phyloP scores from a whole-genome alignment of 371 early-diverging fungal species.

The Mucor piriformis region DNA sequence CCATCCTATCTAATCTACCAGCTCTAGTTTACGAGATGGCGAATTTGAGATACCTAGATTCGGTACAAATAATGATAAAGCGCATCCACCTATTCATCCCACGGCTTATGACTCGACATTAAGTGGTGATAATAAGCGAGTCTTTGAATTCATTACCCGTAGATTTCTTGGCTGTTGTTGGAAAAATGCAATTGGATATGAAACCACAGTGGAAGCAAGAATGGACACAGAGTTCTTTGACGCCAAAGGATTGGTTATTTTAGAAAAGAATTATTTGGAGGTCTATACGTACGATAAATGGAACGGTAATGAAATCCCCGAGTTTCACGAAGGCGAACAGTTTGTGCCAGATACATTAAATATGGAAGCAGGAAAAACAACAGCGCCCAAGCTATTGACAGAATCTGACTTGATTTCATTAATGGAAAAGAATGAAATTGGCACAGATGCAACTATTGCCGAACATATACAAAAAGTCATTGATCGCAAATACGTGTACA shows the following conservation, averaged over 20 bases:
- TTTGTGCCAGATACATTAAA: constrained; percentile 70
- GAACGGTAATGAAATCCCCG: constrained; percentile 74
- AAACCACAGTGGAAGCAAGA: constrained; percentile 74
- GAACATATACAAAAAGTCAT: constrained; percentile 98
- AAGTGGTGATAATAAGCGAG: constrained; percentile 68
- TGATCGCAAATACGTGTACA: constrained; percentile 88
- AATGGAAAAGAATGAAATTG: constrained; percentile 99
- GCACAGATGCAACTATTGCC: constrained; percentile 99
- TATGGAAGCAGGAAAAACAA: constrained; percentile 77
- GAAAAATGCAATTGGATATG: constrained; percentile 92
- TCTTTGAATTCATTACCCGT: constrained; percentile 94
- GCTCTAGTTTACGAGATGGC: constrained; percentile 65
- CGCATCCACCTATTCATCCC: constrained; percentile 99
- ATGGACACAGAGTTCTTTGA: constrained; percentile 77
- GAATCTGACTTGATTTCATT: constrained; percentile 94
- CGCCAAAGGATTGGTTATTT: constrained; percentile 76
- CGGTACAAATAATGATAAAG: constrained; percentile 96
- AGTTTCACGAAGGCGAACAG: constrained; percentile 74
- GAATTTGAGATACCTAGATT: constrained; percentile 82
- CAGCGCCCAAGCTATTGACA: constrained; percentile 83
- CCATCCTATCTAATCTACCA: background rate
- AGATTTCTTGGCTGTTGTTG: constrained; percentile 96
- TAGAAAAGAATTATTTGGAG: constrained; percentile 92
- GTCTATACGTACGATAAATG: constrained; percentile 96
- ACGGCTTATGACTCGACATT: constrained; percentile 66